Base-by-base conservation (phyloP, 2,329 filamentous ascomycete species). In the Microdochium bolleyi region DNA sequence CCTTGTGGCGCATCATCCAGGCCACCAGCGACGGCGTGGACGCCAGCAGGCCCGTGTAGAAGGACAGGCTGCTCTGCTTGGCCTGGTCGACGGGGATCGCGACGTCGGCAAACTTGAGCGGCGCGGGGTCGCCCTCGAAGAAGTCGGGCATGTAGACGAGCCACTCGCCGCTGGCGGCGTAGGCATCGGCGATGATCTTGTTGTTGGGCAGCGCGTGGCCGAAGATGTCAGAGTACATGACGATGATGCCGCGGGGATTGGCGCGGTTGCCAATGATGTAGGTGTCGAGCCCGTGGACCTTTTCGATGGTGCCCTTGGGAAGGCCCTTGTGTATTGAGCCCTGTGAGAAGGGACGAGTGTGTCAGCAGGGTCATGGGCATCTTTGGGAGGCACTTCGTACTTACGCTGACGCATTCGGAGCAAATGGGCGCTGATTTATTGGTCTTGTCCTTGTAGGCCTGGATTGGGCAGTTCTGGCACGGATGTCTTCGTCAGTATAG, bases 41-140 rank as follows among this genome's bases (percentile, higher is more conserved):
- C 10, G 68, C 67, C 21, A 73, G 64, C 14, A 73, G 50, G 9
- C 70, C 70, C 1, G 66, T 69, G 53, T 70, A 73, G 52, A 70
- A 70, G 9, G 55, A 55, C 16, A 41, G 38, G 10, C 25, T 27
- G 49, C 50, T 49, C 48, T 55, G 48, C 46, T 53, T 27, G 41
- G 52, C 14, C 24, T 52, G 41, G 48, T 41, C 50, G 46, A 48
- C 38, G 11, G 52, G 48, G 50, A 51, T 49, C 19, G 37, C 19
- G 41, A 52, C 27, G 49, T 53, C 37, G 44, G 51, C 55, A 51
- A 69, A 27, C 49, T 58, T 62, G 55, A 67, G 61, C 24, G 51
- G 41, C 24, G 66, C 61, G 3, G 64, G 62, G 53, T 67, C 64
- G 11, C 62, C 64, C 41, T 66, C 49, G 55, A 65, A 65, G 53